Conservation (phyloP, 1,139 yeast genomes). For the Pichia sp. region DNA sequence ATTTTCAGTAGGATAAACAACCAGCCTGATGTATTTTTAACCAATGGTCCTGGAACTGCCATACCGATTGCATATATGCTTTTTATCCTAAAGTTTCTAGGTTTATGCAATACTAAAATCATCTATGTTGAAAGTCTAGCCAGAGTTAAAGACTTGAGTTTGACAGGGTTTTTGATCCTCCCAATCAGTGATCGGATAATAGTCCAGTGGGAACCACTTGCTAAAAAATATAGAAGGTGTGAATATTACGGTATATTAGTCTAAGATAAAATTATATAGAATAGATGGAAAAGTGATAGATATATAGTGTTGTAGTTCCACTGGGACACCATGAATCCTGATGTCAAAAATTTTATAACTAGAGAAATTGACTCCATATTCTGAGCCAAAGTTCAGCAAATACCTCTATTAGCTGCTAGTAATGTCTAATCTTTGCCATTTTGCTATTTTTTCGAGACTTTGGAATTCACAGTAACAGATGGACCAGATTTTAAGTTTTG, state of each 20-base stretch:
- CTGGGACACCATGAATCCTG: too few species aligned
- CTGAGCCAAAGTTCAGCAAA: neutral
- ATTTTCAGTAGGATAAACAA: constrained; percentile 2
- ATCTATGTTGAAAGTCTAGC: constrained; percentile 88
- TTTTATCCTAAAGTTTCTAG: constrained; percentile 50
- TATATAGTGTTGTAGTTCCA: too few species aligned
- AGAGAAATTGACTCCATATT: too few species aligned
- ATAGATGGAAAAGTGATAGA: neutral
- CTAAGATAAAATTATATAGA: constrained; percentile 25
- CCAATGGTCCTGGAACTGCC: constrained; percentile 95
- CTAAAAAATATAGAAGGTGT: constrained; percentile 50
- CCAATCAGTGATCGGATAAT: constrained; percentile 72
- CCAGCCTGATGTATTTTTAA: constrained; percentile 51
- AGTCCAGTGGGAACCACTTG: constrained; percentile 85
- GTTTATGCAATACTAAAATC: constrained; percentile 52
- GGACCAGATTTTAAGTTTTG: neutral
- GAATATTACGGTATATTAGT: constrained; percentile 78
- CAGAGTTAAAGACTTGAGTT: constrained; percentile 68
- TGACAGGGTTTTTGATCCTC: constrained; percentile 67
- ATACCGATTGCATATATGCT: constrained; percentile 69
- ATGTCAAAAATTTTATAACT: too few species aligned
- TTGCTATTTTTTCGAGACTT: neutral
- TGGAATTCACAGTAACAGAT: neutral
- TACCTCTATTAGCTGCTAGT: neutral
- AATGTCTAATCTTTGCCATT: neutral